Evolutionary conservation across 331 rosid genomes (phyloP).

Genomic region (Quercus lobata): DNA sequence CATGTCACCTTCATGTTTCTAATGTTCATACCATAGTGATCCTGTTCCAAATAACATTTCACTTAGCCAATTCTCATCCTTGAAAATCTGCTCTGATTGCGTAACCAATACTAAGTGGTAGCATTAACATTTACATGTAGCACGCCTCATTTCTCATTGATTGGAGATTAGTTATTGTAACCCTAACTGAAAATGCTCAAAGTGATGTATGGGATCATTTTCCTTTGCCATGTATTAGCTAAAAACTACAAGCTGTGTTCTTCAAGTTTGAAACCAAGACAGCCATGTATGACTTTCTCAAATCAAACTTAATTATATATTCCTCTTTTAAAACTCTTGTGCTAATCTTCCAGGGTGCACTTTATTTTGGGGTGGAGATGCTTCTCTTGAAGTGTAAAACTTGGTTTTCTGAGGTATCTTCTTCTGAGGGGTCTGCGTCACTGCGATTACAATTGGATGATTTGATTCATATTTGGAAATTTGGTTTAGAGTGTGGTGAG

Average conservation of each 20-base stretch:
- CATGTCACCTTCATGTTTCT: neutral
- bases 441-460: slow-evolving; percentile 45
- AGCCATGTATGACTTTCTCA: neutral
- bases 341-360: slow-evolving; percentile 55
- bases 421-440: slow-evolving; percentile 24
- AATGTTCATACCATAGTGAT: neutral
- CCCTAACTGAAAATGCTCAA: neutral
- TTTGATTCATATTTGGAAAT: slow-evolving; percentile 60
- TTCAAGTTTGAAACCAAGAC: neutral
- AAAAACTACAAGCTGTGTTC: neutral
- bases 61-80: neutral
- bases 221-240: neutral
- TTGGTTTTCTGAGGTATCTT: slow-evolving; percentile 56
- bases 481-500: slow-evolving; percentile 58
- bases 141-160: neutral
- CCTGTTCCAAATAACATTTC: neutral
- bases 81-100: neutral
- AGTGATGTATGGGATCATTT: neutral
- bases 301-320: neutral
- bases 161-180: neutral
- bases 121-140: neutral
- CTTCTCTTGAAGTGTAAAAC: slow-evolving; percentile 56
- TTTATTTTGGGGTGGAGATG: slow-evolving; percentile 75
- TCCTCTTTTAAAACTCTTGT: slow-evolving; percentile 1
- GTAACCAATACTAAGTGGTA: neutral